Base-by-base conservation (phyloP, 192 early-diverging fungal species). In the Linderina pennispora region DNA sequence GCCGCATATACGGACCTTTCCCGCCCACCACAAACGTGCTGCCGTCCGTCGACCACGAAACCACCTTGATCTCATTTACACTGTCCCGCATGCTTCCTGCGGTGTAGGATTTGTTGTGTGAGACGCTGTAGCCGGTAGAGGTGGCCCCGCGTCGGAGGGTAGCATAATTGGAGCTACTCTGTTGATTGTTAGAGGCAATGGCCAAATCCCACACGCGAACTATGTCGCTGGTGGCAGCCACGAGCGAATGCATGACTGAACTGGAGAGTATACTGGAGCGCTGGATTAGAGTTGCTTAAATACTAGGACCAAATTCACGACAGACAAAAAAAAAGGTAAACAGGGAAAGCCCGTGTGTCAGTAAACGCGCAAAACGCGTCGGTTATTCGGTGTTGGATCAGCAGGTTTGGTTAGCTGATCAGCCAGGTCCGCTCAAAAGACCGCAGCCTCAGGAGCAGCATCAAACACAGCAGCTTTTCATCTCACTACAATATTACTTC, bases 181-280 rank as follows among this genome's bases (percentile, higher is more conserved):
- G 43, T 8, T 36, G 48, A 5, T 21, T 19, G 11, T 39, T 20
- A 22, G 26, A 39, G 19, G 48, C 10, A 2, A 52, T 41, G 24
- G 32, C 45, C 13, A 69, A 43, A 45, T 58, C 52, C 66, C 66
- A 69, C 20, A 69, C 36, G 9, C 66, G 66, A 13, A 69, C 36
- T 1, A 46, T 58, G 46, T 69, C 66, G 45, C 50, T 58, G 11
- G 66, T 62, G 9, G 66, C 48, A 8, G 66, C 66, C 17, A 45
- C 66, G 10, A 69, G 36, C 10, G 65, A 53, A 39, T 48, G 39
- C 52, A 45, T 54, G 26, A 26, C 6, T 25, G 16, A 20, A 36
- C 26, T 24, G 16, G 16, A 23, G 4, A 44, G 1, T 15, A 43
- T 31, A 39, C n/a, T n/a, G n/a, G n/a, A n/a, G n/a, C n/a, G n/a